phyloP scores from a whole-genome alignment of 2,329 filamentous ascomycete species.

The Paramyrothecium roridum region DNA sequence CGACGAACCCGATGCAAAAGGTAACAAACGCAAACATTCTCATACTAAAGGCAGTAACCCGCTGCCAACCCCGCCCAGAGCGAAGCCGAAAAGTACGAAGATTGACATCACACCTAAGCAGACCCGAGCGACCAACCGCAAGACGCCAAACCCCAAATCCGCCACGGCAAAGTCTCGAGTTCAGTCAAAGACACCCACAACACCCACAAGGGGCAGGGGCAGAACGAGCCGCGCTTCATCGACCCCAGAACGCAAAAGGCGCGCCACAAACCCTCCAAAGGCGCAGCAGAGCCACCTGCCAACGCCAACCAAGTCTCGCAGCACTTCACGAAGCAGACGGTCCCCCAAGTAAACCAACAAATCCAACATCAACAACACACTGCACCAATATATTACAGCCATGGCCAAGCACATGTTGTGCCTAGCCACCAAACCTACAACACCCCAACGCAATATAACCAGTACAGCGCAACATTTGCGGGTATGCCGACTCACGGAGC shows the following conservation, averaged over 20 bases:
- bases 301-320: too few species aligned
- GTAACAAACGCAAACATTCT: slow-evolving; percentile 29
- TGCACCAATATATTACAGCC: background rate
- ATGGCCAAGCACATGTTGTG: too few species aligned
- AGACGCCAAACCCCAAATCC: background rate
- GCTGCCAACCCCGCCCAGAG: slow-evolving; percentile 20
- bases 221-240: slow-evolving; percentile 1
- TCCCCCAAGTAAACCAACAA: too few species aligned
- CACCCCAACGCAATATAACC: too few species aligned
- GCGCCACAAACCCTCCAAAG: background rate
- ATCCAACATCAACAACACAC: background rate
- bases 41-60: slow-evolving; percentile 16
- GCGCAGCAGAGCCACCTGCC: background rate
- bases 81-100: slow-evolving; percentile 16
- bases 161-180: background rate
- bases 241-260: background rate
- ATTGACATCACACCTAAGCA: slow-evolving; percentile 29
- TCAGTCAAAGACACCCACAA: background rate
- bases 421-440: too few species aligned
- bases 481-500: too few species aligned
- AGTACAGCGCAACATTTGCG: too few species aligned
- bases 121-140: slow-evolving; percentile 14
- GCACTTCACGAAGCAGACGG: too few species aligned
- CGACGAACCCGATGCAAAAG: slow-evolving; percentile 24
- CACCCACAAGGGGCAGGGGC: slow-evolving; percentile 5